These are phyloP conservation scores for Clathrus columnatus DNA, from an alignment of 768 basidiomycete genomes.

Conservation along the genomic window DNA sequence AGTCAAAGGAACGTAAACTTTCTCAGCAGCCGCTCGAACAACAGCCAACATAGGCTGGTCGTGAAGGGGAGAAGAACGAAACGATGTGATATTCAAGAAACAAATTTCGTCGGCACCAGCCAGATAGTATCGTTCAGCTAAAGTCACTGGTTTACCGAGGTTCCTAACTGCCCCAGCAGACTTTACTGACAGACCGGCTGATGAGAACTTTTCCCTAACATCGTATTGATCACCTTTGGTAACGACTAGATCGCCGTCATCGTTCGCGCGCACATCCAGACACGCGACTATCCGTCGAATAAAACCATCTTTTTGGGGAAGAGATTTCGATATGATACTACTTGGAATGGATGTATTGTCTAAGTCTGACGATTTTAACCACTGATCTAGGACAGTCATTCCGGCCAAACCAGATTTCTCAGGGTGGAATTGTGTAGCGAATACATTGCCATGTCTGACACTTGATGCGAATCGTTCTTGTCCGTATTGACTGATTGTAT, in stretches of 20 bases:
- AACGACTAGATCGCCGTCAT: conserved; percentile 92
- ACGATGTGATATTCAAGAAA: conserved; percentile 98
- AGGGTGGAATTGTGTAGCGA: conserved; percentile 94
- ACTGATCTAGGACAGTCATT: conserved; percentile 65
- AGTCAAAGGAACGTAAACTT: conserved; percentile 93
- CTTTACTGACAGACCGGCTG: conserved; percentile 24
- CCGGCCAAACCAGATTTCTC: conserved; percentile 94
- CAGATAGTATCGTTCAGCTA: conserved; percentile 77
- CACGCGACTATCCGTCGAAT: conserved; percentile 96
- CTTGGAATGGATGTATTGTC: neutral
- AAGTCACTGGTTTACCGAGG: conserved; percentile 92
- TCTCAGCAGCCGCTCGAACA: conserved; percentile 80
- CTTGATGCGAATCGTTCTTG: conserved; percentile 82
- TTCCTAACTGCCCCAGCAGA: conserved; percentile 82
- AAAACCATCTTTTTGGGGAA: conserved; percentile 44
- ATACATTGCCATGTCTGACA: conserved; percentile 76
- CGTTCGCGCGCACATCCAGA: conserved; percentile 95
- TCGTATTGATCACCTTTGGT: conserved; percentile 99
- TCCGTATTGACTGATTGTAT: conserved; percentile 92
- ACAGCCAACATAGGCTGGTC: conserved; percentile 99
- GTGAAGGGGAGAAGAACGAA: conserved; percentile 88
- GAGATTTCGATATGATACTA: neutral
- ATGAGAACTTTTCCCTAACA: conserved; percentile 68
- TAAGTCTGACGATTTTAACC: conserved; percentile 41
- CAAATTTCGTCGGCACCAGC: conserved; percentile 94